Base-by-base conservation (phyloP, 2,329 filamentous ascomycete species). In the Diaporthe sp. region DNA sequence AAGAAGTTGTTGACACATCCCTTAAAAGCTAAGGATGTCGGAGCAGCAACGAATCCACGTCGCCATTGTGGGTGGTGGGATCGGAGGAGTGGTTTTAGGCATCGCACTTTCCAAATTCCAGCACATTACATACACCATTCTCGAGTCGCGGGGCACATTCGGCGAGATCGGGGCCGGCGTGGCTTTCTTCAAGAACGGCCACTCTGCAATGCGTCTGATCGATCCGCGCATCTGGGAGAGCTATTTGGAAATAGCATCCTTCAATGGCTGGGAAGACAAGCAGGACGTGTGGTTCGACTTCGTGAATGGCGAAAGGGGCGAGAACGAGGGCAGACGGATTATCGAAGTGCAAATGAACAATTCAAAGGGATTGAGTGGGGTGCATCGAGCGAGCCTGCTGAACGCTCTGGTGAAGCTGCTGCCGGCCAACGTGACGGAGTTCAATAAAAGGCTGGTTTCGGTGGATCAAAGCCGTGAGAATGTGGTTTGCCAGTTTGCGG, bases 101-200 rank as follows among this genome's bases (percentile, higher is more conserved):
- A 60, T 72, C 10, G 68, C 68, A 44, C 68, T 72, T 10, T 49
- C 68, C 68, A 72, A 60, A n/a, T 58, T 57, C 34, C 28, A 55
- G 51, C 68, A 72, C 39, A 55, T 72, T 15, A 58, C 49, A 34
- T 57, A n/a, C 37, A 72, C 68, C 51, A 72, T 72, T n/a, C 60
- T n/a, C 10, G 68, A 72, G 55, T 39, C 68, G 25, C 68, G 68
- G 7, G 34, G 34, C 22, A n/a, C 68, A 42, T 72, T 57, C 39
- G 68, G 68, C 53, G 68, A 72, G 2, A 72, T 72, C 53, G 68
- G 68, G 25, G 68, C 68, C 34, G 68, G 68, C 49, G 68, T 72
- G 28, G 68, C 39, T 4, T 57, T 72, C 53, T 57, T 44, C 68
- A 58, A 34, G 51, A 72, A 72, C 39, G 68, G 51, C 37, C 68